Evolutionary conservation across 345 rosid genomes (phyloP), one percentile per base, ranked within the genome.

Genomic region (Pistacia integerrima): DNA sequence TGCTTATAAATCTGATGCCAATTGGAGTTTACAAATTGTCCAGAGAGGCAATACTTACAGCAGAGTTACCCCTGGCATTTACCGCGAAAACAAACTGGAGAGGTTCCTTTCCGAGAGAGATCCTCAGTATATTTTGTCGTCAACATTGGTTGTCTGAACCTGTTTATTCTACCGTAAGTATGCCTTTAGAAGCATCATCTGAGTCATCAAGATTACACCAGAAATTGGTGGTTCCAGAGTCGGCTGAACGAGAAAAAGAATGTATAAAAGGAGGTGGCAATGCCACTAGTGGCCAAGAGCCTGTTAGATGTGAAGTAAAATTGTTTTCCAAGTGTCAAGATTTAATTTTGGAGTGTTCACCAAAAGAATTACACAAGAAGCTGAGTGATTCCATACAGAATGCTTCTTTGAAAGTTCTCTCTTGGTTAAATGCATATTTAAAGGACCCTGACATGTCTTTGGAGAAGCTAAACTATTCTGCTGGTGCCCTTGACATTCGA

Each of bases 111-210:
- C 99, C 99, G 13, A 90, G 87, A 85, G 99, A 96, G 78, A 84
- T 92, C 60, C 86, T 93, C 41, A 66, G 84, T 77, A 62, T 87
- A 72, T 92, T 96, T 81, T 96, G 99, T 86, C 94, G 93, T 80
- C 92, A 85, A 85, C 96, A 93, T 59, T 82, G 87, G 73, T 88
- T 93, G 62, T 83, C 91, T 74, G 99, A 96, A 78, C 99, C 99
- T 16, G 82, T 82, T 76, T 86, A 93, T 79, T 70, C 84, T 58
- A 48, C 73, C 64, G 77, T 79, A 73, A 70, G 70, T 58, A 28
- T 58, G 72, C 90, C 96, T 73, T 36, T 44, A 64, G 82, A 84
- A 77, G 79, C 80, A 72, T 81, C 88, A 64, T 70, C 84, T 36
- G 88, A 88, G 66, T 60, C 74, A 44, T 81, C 85, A 77, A 85